Base-by-base conservation (phyloP, 78 protist genomes). In the Emiliania huxleyi region DNA sequence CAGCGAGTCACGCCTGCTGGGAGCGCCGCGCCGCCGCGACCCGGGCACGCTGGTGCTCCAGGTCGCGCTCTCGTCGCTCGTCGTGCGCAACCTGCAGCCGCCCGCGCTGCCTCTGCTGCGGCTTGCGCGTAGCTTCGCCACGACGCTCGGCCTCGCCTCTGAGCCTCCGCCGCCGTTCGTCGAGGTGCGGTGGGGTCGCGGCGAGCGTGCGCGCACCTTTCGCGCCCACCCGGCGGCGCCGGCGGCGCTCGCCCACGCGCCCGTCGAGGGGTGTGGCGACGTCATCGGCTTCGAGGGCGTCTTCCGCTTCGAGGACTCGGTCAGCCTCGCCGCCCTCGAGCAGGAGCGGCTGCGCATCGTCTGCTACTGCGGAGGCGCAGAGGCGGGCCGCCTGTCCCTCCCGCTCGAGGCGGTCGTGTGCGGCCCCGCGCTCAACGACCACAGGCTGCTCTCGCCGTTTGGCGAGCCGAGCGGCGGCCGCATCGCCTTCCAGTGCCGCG, bases 381-480 rank as follows among this genome's bases (percentile, higher is more conserved):
- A 22, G 85, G 33, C 23, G 33, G 85, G 85, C 48, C 46, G 48
- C 48, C 18, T 77, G 48, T 19, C 18, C 35, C 46, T 77, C 46
- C 85, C 85, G 46, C 33, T 77, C 29, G 37, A 37, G 44, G 33
- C 3, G 48, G 23, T 77, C 49, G 85, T 8, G 48, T 1, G 21
- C 21, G 85, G 85, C 85, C 85, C 85, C 4, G n/a, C 85, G 46
- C 25, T 4, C n/a, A 77, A 77, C 85, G 85, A 77, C 85, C 85
- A 77, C 85, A 4, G 12, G 12, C n/a, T 23, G 81, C 81, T 29
- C 18, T 4, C n/a, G 19, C 42, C 37, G 37, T 1, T 1, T 6
- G 81, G 42, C n/a, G 21, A 26, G 81, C 81, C 81, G 81, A 71
- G 40, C n/a, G 81, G 81, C 5, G 81, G 43, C 40, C 81, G 81